Conservation (phyloP, 306 rosid genomes). For the Aeschynomene evenia region DNA sequence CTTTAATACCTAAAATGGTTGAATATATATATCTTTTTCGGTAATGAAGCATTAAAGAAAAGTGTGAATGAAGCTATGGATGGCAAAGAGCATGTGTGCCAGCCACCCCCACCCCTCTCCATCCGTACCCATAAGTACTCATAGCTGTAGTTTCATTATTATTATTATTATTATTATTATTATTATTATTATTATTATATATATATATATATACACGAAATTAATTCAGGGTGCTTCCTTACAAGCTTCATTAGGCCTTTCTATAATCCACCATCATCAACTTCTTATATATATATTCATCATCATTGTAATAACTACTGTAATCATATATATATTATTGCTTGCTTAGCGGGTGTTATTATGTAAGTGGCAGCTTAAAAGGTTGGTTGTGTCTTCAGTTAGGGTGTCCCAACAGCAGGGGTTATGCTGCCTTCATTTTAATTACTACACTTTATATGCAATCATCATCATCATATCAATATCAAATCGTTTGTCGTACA, state of each 20-base stretch:
- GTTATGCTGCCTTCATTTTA: neutral
- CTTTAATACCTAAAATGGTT: too few species aligned
- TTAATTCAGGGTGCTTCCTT: neutral
- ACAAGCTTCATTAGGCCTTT: neutral
- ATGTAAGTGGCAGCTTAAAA: slow-evolving; percentile 1
- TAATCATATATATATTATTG: neutral
- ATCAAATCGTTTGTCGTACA: too few species aligned
- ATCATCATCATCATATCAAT: too few species aligned
- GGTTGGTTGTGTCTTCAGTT: neutral
- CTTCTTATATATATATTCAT: too few species aligned
- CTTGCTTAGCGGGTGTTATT: neutral
- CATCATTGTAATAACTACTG: too few species aligned
- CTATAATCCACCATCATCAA: neutral
- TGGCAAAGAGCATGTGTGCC: neutral
- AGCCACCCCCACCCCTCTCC: neutral
- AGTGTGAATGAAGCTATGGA: neutral
- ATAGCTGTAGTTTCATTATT: neutral
- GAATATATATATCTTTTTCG: too few species aligned
- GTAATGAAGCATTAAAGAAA: neutral
- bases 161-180: too few species aligned
- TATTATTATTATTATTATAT: too few species aligned
- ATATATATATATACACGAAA: too few species aligned
- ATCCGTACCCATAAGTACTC: slow-evolving; percentile 1
- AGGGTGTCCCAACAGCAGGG: neutral
- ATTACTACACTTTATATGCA: neutral